Evolutionary conservation across 257 asterid genomes (phyloP).

Genomic region (Nyctanthes arbortristis): DNA sequence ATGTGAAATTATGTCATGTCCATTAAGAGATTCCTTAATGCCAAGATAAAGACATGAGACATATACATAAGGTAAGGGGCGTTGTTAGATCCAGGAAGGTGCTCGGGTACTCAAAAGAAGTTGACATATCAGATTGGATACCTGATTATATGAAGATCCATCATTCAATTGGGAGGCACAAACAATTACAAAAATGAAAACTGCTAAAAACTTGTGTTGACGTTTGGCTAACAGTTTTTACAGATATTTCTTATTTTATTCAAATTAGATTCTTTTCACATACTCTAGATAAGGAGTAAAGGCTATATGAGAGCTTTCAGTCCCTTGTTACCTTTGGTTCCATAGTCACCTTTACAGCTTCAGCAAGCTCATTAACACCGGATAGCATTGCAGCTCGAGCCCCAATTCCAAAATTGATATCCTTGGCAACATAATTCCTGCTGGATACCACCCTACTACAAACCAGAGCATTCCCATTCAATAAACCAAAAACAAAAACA

Average conservation of each 20-base stretch:
- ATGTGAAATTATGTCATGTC: not conserved
- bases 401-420: constrained; percentile 64
- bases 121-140: not conserved
- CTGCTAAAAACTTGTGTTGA: not conserved
- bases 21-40: not conserved
- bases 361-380: constrained; percentile 90
- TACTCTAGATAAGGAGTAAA: not conserved
- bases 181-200: not conserved
- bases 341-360: constrained; percentile 95
- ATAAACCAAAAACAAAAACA: constrained; percentile 10
- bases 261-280: not conserved
- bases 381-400: constrained; percentile 84
- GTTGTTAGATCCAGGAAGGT: not conserved
- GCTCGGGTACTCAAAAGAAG: not conserved
- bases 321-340: constrained; percentile 73
- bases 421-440: constrained; percentile 87
- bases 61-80: not conserved
- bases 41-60: not conserved
- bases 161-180: not conserved
- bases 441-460: constrained; percentile 47
- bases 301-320: not conserved
- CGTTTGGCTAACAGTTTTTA: not conserved
- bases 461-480: constrained; percentile 37
- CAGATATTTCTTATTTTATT: not conserved
- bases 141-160: not conserved